Conservation (phyloP, 2,329 filamentous ascomycete genomes). For the Colletotrichum sp. region DNA sequence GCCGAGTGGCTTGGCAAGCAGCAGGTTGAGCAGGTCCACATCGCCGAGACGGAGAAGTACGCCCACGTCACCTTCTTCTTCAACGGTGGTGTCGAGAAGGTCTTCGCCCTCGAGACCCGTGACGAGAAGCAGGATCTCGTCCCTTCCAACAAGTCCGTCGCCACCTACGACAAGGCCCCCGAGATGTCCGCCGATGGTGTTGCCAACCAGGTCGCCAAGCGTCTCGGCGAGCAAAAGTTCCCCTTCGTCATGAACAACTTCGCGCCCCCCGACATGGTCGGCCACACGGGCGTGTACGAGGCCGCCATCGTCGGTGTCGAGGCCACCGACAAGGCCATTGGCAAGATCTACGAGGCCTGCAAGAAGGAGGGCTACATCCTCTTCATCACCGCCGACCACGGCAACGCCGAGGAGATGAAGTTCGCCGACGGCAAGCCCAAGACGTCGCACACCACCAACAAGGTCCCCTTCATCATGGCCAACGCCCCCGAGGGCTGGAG, state of each 20-base stretch:
- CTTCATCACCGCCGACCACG: slow-evolving; percentile 96
- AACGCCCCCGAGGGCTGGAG: slow-evolving; percentile 92
- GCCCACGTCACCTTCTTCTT: slow-evolving; percentile 99
- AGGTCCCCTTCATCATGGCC: slow-evolving; percentile 97
- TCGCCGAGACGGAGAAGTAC: slow-evolving; percentile 99
- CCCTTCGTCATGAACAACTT: slow-evolving; percentile 99
- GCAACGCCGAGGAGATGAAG: slow-evolving; percentile 99
- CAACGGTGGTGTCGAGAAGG: slow-evolving; percentile 98
- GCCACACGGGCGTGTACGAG: slow-evolving; percentile 96
- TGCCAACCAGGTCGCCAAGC: slow-evolving; percentile 87
- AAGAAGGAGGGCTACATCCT: slow-evolving; percentile 92
- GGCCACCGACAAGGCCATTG: slow-evolving; percentile 93
- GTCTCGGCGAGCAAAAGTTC: slow-evolving; percentile 83
- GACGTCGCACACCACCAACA: slow-evolving; percentile 97
- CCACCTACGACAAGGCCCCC: slow-evolving; percentile 93
- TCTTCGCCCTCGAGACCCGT: slow-evolving; percentile 88
- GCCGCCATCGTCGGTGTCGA: slow-evolving; percentile 85
- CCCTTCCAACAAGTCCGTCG: slow-evolving; percentile 85
- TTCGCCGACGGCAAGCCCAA: slow-evolving; percentile 95
- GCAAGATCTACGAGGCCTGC: slow-evolving; percentile 89
- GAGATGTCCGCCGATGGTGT: slow-evolving; percentile 95
- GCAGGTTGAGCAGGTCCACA: slow-evolving; percentile 88
- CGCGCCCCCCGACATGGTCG: slow-evolving; percentile 98
- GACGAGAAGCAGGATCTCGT: slow-evolving; percentile 83
- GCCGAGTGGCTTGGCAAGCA: slow-evolving; percentile 96